Percentiles rank a stretch among this genome's conserved stretches.
These are phyloP conservation scores for Entomortierella beljakovae DNA, from an alignment of 192 early-diverging fungal species.

Conservation along the genomic window DNA sequence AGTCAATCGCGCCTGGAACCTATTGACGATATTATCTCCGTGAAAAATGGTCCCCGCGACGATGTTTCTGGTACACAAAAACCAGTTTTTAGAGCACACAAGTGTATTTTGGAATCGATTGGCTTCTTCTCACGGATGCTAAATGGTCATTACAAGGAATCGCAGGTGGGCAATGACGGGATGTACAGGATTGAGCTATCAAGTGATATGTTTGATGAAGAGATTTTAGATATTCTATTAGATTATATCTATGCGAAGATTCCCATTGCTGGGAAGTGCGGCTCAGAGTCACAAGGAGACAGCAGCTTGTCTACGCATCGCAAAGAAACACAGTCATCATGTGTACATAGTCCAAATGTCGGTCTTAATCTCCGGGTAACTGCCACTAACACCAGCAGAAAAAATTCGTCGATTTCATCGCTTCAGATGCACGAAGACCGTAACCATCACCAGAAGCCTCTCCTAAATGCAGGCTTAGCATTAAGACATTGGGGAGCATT, in stretches of 20 bases:
- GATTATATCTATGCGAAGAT: conserved; percentile 37
- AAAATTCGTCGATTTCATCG: not conserved
- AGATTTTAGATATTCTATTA: conserved; percentile 31
- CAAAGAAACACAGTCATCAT: not conserved
- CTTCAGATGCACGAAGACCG: not conserved
- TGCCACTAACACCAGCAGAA: conserved; percentile 3
- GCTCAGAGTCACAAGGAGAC: not conserved
- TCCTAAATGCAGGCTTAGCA: not conserved
- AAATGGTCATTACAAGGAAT: conserved; percentile 24
- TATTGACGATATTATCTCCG: not conserved
- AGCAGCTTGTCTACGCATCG: not conserved
- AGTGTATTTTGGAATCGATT: conserved; percentile 23
- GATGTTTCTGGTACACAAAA: not conserved
- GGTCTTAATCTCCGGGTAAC: conserved; percentile 21
- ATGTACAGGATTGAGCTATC: conserved; percentile 22
- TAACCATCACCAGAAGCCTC: not conserved
- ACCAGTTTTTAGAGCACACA: conserved; percentile 23
- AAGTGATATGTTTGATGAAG: conserved; percentile 27
- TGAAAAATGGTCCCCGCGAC: not conserved
- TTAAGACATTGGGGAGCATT: conserved; percentile 27
- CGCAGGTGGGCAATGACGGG: conserved; percentile 1
- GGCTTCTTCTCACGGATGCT: conserved; percentile 41
- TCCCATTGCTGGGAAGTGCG: not conserved
- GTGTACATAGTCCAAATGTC: conserved; percentile 26
- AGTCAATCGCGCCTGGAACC: too few relatives aligned